A percentile compares a stretch with the other conserved stretches of the same genome.
Conservation (phyloP, 495 filamentous ascomycete species). For the Annulohypoxylon bovei region DNA sequence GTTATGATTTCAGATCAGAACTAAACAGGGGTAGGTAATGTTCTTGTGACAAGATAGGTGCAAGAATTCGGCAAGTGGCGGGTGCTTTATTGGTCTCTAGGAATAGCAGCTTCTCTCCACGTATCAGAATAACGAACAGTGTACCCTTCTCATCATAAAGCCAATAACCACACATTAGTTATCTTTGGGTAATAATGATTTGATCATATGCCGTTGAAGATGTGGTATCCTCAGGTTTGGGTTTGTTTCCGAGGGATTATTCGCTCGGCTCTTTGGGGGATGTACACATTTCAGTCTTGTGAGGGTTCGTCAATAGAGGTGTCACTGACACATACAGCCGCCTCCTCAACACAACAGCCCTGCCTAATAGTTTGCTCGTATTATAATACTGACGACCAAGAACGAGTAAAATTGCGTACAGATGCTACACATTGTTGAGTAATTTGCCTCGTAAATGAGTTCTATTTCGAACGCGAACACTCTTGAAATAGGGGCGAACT, state of each 20-base stretch:
- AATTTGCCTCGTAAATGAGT: not conserved
- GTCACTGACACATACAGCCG: constrained; percentile 68
- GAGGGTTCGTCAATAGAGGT: constrained; percentile 61
- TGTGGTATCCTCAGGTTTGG: constrained; percentile 62
- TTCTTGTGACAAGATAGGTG: not conserved
- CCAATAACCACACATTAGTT: constrained; percentile 45
- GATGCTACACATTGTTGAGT: constrained; percentile 34
- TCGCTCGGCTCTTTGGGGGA: constrained; percentile 40
- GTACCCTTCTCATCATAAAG: not conserved
- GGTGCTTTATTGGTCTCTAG: constrained; percentile 63
- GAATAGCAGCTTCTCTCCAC: constrained; percentile 41
- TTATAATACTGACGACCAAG: too few relatives aligned
- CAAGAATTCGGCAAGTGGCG: constrained; percentile 54
- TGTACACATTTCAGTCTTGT: constrained; percentile 54
- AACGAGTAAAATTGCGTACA: too few relatives aligned
- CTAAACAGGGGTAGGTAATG: not conserved
- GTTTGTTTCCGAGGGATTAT: constrained; percentile 45
- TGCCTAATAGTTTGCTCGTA: too few relatives aligned
- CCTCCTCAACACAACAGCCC: constrained; percentile 72
- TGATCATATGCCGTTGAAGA: not conserved
- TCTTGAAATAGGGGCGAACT: not conserved
- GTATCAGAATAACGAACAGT: not conserved
- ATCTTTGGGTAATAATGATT: constrained; percentile 47
- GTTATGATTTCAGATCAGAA: not conserved
- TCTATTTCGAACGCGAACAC: not conserved